Percentiles rank a stretch among this genome's conserved stretches.
phyloP scores from a whole-genome alignment of 768 basidiomycete genomes.

The Ephemerocybe angulata region DNA sequence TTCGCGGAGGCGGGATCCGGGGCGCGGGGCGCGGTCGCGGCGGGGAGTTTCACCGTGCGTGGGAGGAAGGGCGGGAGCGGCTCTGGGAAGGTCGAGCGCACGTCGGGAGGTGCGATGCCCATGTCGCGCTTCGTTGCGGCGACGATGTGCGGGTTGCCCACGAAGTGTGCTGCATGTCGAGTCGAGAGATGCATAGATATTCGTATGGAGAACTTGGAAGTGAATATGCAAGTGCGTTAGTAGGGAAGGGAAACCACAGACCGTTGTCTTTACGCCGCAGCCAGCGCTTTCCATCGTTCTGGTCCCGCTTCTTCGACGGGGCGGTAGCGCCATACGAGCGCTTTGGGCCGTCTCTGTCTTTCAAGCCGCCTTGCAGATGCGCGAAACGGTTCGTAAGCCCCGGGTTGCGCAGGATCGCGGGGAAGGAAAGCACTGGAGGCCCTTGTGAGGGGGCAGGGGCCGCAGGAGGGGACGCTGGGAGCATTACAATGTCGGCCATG shows the following conservation, averaged over 20 bases:
- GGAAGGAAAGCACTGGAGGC: slow-evolving; percentile 59
- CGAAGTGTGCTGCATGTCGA: slow-evolving; percentile 53
- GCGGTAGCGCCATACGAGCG: slow-evolving; percentile 11
- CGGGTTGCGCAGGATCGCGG: slow-evolving; percentile 61
- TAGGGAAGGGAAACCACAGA: no score
- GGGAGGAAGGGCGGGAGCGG: slow-evolving; percentile 71
- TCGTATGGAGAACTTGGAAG: not conserved
- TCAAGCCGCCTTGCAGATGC: slow-evolving; percentile 37
- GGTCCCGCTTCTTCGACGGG: slow-evolving; percentile 44
- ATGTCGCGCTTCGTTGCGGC: slow-evolving; percentile 60
- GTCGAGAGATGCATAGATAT: not conserved
- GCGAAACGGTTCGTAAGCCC: slow-evolving; percentile 51
- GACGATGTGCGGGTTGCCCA: slow-evolving; percentile 69
- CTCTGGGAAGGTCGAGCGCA: slow-evolving; percentile 64
- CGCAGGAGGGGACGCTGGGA: not conserved
- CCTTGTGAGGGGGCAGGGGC: slow-evolving; percentile 22
- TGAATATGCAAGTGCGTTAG: not conserved
- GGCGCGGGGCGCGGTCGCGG: slow-evolving; percentile 33
- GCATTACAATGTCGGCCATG: not conserved
- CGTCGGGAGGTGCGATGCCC: slow-evolving; percentile 37
- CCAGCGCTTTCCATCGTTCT: slow-evolving; percentile 78
- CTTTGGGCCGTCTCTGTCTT: slow-evolving; percentile 11
- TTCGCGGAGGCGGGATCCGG: slow-evolving; percentile 54
- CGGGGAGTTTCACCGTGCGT: slow-evolving; percentile 53
- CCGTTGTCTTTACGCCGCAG: slow-evolving; percentile 74